Evolutionary conservation across 2,329 filamentous ascomycete genomes (phyloP).

Genomic region (Escovopsis sp.): DNA sequence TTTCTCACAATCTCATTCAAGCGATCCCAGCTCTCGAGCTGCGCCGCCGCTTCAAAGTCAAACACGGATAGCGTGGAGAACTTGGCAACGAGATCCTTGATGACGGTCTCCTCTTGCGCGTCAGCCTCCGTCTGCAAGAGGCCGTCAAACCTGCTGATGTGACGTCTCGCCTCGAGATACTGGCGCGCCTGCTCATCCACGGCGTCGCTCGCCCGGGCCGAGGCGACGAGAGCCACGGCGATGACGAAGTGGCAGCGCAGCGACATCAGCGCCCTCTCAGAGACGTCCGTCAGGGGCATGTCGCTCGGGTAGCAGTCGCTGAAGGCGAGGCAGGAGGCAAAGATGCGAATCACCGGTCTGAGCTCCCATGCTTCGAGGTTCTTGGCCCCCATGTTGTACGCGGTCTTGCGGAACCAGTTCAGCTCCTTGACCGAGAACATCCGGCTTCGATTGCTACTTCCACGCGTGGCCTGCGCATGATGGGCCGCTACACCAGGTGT

Average conservation of each 20-base stretch:
- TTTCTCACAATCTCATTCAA: constrained; percentile 45
- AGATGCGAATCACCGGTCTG: constrained; percentile 38
- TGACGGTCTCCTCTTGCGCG: constrained; percentile 26
- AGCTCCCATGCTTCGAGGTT: constrained; percentile 41
- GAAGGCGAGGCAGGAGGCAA: constrained; percentile 37
- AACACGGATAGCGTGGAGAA: constrained; percentile 55
- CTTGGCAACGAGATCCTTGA: constrained; percentile 44
- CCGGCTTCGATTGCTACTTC: constrained; percentile 26
- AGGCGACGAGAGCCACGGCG: constrained; percentile 33
- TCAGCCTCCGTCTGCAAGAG: constrained; percentile 25
- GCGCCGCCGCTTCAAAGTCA: constrained; percentile 63
- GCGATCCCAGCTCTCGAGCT: constrained; percentile 52
- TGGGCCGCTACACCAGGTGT: constrained; percentile 12
- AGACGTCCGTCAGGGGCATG: constrained; percentile 22
- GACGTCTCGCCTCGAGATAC: constrained; percentile 46
- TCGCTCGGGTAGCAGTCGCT: constrained; percentile 36
- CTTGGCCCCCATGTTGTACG: constrained; percentile 63
- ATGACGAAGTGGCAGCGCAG: constrained; percentile 60
- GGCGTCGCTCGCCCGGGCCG: constrained; percentile 37
- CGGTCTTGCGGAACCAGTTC: constrained; percentile 71
- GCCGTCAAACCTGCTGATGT: constrained; percentile 44
- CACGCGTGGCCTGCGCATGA: constrained; percentile 19
- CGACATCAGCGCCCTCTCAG: constrained; percentile 41
- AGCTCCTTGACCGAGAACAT: constrained; percentile 51
- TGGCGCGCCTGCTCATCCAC: constrained; percentile 38